Conservation (phyloP, 495 filamentous ascomycete genomes). For the Penicillium steckii region DNA sequence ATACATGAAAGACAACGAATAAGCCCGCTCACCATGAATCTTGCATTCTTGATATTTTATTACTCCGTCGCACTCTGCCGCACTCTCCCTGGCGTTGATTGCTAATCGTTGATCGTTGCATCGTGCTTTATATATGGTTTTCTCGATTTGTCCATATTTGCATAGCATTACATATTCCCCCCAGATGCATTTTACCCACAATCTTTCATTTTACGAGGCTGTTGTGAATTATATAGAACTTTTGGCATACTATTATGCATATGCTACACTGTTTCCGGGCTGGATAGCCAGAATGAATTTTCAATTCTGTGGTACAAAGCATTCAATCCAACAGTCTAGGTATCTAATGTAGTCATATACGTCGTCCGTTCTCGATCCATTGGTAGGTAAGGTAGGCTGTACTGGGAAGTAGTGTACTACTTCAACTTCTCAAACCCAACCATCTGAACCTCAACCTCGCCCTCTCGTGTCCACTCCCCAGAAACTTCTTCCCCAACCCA, state of each 20-base stretch:
- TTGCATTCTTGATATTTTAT: background rate
- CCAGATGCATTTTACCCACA: background rate
- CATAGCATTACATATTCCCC: constrained; percentile 21
- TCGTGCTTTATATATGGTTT: constrained; percentile 1
- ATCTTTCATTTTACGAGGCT: background rate
- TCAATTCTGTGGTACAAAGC: too few relatives aligned
- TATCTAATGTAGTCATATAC: too few relatives aligned
- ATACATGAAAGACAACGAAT: constrained; percentile 80
- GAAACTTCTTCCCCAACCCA: constrained; percentile 47
- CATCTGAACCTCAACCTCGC: constrained; percentile 43
- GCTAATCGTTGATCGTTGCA: background rate
- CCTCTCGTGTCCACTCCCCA: constrained; percentile 39
- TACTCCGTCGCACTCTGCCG: background rate
- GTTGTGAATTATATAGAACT: background rate
- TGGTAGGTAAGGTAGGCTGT: too few relatives aligned
- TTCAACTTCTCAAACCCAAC: constrained; percentile 42
- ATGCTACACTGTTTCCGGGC: background rate
- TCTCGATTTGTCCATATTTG: constrained; percentile 2
- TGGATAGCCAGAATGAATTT: background rate
- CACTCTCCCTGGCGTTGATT: background rate
- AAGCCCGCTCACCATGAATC: constrained; percentile 17
- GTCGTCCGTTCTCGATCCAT: too few relatives aligned
- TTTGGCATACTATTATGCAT: background rate
- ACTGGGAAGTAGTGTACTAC: too few relatives aligned
- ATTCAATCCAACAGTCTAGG: too few relatives aligned